Conservation (phyloP, 768 basidiomycete genomes). For the Hygrophorus pudorinus region DNA sequence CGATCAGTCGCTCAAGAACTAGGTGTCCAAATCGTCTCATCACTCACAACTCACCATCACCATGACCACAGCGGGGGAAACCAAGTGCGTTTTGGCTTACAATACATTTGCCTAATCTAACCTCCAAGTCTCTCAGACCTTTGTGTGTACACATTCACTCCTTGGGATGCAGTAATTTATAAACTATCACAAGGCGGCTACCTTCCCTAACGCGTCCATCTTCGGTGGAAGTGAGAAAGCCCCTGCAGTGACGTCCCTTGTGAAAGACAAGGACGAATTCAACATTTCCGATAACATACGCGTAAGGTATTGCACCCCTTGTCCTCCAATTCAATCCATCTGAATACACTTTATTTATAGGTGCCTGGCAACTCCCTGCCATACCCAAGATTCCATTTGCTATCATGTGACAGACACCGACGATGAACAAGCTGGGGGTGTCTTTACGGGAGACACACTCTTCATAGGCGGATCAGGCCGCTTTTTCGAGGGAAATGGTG, state of each 20-base stretch:
- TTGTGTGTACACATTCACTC: conserved; percentile 30
- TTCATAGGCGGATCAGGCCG: conserved; percentile 85
- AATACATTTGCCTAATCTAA: neutral
- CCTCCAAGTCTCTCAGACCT: conserved; percentile 25
- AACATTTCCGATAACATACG: conserved; percentile 53
- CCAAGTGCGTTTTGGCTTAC: conserved; percentile 32
- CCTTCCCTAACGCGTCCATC: conserved; percentile 40
- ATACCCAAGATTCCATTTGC: conserved; percentile 95
- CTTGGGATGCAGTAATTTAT: neutral
- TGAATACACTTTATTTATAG: conserved; percentile 24
- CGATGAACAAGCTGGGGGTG: conserved; percentile 52
- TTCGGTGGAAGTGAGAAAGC: conserved; percentile 78
- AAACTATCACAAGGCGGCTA: conserved; percentile 23
- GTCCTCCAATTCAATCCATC: neutral
- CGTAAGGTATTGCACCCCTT: conserved; percentile 37
- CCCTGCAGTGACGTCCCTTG: conserved; percentile 55
- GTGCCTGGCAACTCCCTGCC: conserved; percentile 83
- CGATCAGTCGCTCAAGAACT: conserved; percentile 48
- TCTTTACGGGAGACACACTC: conserved; percentile 94
- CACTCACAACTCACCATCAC: conserved; percentile 90
- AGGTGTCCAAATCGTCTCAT: conserved; percentile 57
- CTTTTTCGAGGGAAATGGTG: conserved; percentile 83
- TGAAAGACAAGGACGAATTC: conserved; percentile 78
- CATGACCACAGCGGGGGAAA: conserved; percentile 86
- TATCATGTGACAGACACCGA: conserved; percentile 58